Evolutionary conservation across 768 basidiomycete species (phyloP).

Genomic region (Psilocybe tampanensis): DNA sequence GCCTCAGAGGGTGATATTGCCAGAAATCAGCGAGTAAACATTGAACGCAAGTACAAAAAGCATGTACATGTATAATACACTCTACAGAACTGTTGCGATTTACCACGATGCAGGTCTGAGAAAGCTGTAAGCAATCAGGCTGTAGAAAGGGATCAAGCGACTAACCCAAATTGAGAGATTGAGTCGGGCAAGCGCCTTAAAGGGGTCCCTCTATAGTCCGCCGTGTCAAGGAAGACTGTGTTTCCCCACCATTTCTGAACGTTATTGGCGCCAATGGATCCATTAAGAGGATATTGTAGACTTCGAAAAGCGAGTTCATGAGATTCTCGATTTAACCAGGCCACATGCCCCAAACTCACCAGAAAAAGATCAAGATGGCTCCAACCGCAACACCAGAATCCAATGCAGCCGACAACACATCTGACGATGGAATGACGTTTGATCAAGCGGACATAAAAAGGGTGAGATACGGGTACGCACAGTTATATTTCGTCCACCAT

Average conservation of each 20-base stretch:
- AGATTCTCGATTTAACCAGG: too few relatives aligned
- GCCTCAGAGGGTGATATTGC: too few relatives aligned
- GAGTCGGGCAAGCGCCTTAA: conserved; percentile 6
- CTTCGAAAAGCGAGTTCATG: too few relatives aligned
- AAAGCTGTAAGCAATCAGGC: not conserved
- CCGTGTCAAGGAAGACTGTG: conserved; percentile 13
- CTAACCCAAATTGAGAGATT: not conserved
- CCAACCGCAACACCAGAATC: conserved; percentile 65
- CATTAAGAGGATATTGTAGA: conserved; percentile 7
- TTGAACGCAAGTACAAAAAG: too few relatives aligned
- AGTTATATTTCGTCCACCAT: conserved; percentile 76
- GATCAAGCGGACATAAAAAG: too few relatives aligned
- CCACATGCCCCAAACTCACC: too few relatives aligned
- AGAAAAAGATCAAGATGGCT: conserved; percentile 61
- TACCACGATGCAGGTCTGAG: not conserved
- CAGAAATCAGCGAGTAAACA: too few relatives aligned
- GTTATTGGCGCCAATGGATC: conserved; percentile 26
- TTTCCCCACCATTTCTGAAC: conserved; percentile 37
- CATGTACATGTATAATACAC: too few relatives aligned
- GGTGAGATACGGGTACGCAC: not conserved
- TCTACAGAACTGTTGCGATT: not conserved
- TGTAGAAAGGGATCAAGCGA: not conserved
- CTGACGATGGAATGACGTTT: not conserved
- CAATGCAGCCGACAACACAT: conserved; percentile 71
- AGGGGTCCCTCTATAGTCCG: conserved; percentile 25